phyloP scores from a whole-genome alignment of 176 grass and related monocot species.

The Thalia dealbata region DNA sequence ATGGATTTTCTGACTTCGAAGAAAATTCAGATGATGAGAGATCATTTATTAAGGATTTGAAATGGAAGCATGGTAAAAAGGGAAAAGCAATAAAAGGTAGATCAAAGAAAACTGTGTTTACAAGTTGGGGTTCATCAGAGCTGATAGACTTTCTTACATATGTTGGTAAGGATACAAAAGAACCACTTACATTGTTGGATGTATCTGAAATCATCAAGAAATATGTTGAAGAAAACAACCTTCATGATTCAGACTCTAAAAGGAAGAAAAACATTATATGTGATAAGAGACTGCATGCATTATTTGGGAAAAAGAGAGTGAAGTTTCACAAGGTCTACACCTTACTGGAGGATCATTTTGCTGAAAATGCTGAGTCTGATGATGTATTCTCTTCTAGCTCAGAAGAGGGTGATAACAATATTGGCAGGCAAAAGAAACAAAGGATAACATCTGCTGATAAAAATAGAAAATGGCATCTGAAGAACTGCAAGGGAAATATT shows the following conservation, averaged over 20 bases:
- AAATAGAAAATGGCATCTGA: slow-evolving; percentile 18
- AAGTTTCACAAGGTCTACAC: slow-evolving; percentile 45
- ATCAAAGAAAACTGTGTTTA: slow-evolving; percentile 49
- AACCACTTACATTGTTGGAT: slow-evolving; percentile 40
- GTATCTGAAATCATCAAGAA: slow-evolving; percentile 44
- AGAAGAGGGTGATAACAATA: slow-evolving; percentile 31
- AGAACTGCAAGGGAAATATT: slow-evolving; percentile 11
- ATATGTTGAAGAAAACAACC: slow-evolving; percentile 51
- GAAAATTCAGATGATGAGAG: slow-evolving; percentile 18
- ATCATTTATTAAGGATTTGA: slow-evolving; percentile 21
- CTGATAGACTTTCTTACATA: slow-evolving; percentile 50
- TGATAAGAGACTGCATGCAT: slow-evolving; percentile 39
- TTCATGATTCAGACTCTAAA: slow-evolving; percentile 22
- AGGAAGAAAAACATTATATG: slow-evolving; percentile 51
- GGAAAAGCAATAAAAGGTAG: slow-evolving; percentile 13
- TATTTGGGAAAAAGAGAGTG: slow-evolving; percentile 61
- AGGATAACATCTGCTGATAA: slow-evolving; percentile 24
- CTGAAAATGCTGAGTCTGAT: slow-evolving; percentile 42
- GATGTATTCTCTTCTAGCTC: slow-evolving; percentile 22
- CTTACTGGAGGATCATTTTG: slow-evolving; percentile 53
- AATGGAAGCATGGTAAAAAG: slow-evolving; percentile 22
- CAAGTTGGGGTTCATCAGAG: slow-evolving; percentile 64
- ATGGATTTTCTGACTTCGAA: slow-evolving; percentile 29
- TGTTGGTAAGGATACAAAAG: slow-evolving; percentile 41
- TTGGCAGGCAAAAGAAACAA: slow-evolving; percentile 25